Base-by-base conservation (phyloP, 208 protist genomes). In the Phytomonas francai region DNA sequence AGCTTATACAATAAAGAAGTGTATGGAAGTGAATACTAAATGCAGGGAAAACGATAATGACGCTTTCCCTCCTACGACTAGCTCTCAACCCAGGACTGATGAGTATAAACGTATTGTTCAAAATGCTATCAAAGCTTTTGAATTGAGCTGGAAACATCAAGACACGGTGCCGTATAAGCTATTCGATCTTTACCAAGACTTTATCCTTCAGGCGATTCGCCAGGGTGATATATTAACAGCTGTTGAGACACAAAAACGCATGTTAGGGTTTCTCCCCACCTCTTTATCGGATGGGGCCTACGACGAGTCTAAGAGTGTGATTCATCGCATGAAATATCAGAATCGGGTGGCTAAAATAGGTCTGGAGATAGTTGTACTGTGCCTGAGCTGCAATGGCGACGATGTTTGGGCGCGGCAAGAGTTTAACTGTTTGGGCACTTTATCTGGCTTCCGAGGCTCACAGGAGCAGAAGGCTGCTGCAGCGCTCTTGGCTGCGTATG, bases 341-440 rank as follows among this genome's bases (percentile, higher is more conserved):
- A 72, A 73, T 39, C 91, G 88, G 42, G 78, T 80, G 33, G 87
- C 90, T 28, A 93, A 93, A 74, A 72, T 74, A 2, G 85, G 79
- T 9, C 73, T 95, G 27, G 87, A 95, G 71, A 78, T 95, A 29
- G 70, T 92, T 59, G 74, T 84, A 12, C 54, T 88, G 70, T 88
- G 79, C 57, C 72, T 87, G 31, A 77, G 72, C 71, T 68, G 71
- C 28, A 70, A 68, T n/a, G 72, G 72, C 32, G 71, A 78, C 36
- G 78, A 80, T 25, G 79, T 84, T 31, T 88, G 78, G 81, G 89
- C 89, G n/a, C 75, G 63, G 34, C 78, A 87, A 27, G 84, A 92
- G 67, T 74, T 92, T 74, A 63, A 72, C 36, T 63, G 69, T 9
- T 72, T 95, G 30, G 61, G 73, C 8, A 65, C 56, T 29, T 76